Conservation (phyloP, 2,329 filamentous ascomycete species). For the Ascochyta fabae region DNA sequence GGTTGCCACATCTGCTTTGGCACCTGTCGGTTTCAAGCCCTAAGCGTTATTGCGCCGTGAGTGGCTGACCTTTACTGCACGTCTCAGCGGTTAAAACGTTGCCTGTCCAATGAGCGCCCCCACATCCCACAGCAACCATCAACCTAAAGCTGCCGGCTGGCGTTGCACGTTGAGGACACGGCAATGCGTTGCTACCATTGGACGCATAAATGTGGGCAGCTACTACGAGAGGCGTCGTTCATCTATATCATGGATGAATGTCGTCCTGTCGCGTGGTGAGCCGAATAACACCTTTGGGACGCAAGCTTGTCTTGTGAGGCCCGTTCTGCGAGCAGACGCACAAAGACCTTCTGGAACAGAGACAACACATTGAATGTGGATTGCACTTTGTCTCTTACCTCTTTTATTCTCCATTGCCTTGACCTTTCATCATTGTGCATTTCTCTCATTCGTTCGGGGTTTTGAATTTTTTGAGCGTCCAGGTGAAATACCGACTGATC, state of each 20-base stretch:
- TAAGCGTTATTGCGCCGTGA: constrained; percentile 41
- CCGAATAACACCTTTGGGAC: constrained; percentile 24
- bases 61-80: constrained; percentile 33
- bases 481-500: neutral
- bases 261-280: constrained; percentile 31
- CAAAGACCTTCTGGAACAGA: constrained; percentile 15
- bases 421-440: constrained; percentile 8
- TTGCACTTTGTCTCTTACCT: constrained; percentile 1
- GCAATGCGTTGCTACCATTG: constrained; percentile 28
- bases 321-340: constrained; percentile 6
- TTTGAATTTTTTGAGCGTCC: constrained; percentile 3
- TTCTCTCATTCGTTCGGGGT: constrained; percentile 17
- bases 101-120: constrained; percentile 21
- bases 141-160: constrained; percentile 21
- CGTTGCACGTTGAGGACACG: constrained; percentile 28
- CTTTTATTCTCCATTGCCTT: constrained; percentile 10
- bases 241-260: constrained; percentile 31
- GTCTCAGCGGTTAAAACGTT: constrained; percentile 32
- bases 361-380: constrained; percentile 17
- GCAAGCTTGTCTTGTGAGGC: constrained; percentile 4
- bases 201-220: constrained; percentile 17
- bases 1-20: constrained; percentile 18
- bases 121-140: constrained; percentile 7
- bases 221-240: constrained; percentile 15
- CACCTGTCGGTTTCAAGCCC: constrained; percentile 33